Percentiles rank a stretch among this genome's conserved stretches.
Evolutionary conservation across 352 stramenopile genomes (phyloP).

Genomic region (Pythium insidiosum): DNA sequence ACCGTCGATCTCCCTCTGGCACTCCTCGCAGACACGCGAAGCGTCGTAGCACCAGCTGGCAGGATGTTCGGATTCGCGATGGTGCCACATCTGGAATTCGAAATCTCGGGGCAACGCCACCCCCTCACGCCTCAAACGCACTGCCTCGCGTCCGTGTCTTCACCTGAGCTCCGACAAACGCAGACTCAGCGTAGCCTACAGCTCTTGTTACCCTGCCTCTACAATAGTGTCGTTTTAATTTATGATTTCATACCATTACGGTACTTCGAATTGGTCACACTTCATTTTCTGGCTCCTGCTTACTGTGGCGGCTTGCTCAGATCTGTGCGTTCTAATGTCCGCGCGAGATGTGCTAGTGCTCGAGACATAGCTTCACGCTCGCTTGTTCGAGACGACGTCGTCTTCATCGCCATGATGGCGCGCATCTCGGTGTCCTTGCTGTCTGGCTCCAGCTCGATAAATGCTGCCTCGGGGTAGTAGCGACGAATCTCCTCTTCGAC

Average conservation of each 20-base stretch:
- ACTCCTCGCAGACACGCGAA: conserved; percentile 6
- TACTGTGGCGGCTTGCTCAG: too few species aligned
- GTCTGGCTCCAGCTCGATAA: conserved; percentile 97
- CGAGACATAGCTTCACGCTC: conserved; percentile 82
- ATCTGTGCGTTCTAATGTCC: conserved; percentile 64
- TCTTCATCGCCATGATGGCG: conserved; percentile 75
- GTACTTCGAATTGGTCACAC: too few species aligned
- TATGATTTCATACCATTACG: too few species aligned
- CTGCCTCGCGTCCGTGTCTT: conserved; percentile 11
- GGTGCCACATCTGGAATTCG: background rate
- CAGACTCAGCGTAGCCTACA: too few species aligned
- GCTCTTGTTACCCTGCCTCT: background rate
- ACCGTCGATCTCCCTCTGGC: too few species aligned
- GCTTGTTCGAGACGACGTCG: conserved; percentile 69
- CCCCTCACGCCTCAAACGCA: background rate
- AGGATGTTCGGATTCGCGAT: conserved; percentile 14
- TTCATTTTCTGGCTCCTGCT: too few species aligned
- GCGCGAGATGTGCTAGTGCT: conserved; percentile 62
- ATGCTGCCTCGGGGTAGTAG: conserved; percentile 92
- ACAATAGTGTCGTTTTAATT: too few species aligned
- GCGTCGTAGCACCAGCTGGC: conserved; percentile 20
- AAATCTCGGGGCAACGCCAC: too few species aligned
- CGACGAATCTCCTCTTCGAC: conserved; percentile 92
- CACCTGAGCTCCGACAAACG: too few species aligned
- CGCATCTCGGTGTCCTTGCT: conserved; percentile 86